Evolutionary conservation across 225 moss, liverwort and hornwort species (phyloP), one percentile per base, ranked within the genome.

Genomic region (Marchantia polymorpha): DNA sequence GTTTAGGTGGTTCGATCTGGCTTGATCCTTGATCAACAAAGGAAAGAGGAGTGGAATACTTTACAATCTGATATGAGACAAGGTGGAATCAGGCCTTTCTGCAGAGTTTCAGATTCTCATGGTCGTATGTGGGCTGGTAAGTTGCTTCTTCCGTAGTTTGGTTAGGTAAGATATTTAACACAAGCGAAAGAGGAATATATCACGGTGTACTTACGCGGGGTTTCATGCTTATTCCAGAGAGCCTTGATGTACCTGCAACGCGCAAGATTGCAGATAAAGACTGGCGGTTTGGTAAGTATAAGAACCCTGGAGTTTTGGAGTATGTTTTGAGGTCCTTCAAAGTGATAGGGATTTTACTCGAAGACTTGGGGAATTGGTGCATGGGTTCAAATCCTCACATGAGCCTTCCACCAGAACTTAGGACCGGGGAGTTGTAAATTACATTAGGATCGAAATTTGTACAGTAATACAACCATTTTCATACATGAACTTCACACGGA

Each of bases 111-210:
- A 59, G 84, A 84, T 74, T 78, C 79, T 63, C 70, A 74, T 70
- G 94, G 90, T 69, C 88, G 94, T 27, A 96, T 96, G 96, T 94
- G 92, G 94, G 94, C 91, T 78, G 94, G 96, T 96, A 85, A 39
- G 53, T 5, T 64, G 46, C 48, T 27, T 19, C 31, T 15, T 7
- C 27, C 10, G 15, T 7, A 5, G 10, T 31, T 15, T 16, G 16
- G 52, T 12, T 25, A 26, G 39, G 39, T 39, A 39, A 5, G 39
- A 39, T 39, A 39, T 39, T 39, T 39, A 39, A 39, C 39, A 39
- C 39, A 39, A 50, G 23, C 52, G 69, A 67, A 74, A 74, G 12
- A 39, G n/a, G 69, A 25, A 26, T 49, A 22, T 22, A 17, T 23
- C 19, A 39, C 58, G 23, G 58, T 48, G 22, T 25, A 49, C 30